Base-by-base conservation (phyloP, 164 flowering plant genomes). In the Berberis thunbergii region DNA sequence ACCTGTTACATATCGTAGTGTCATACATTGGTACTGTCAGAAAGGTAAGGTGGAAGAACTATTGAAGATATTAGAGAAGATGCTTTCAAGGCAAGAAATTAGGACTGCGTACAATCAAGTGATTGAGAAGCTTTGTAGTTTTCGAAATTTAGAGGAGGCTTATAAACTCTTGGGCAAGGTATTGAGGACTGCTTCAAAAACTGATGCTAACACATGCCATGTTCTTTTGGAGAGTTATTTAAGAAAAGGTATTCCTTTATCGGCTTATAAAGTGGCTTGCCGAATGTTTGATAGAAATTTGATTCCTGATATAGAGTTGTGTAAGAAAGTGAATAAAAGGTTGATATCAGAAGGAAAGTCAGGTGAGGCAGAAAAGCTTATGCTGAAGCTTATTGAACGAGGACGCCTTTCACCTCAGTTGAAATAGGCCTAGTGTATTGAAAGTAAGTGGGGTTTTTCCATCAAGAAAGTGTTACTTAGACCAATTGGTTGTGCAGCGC, bases 231-330 rank as follows among this genome's bases (percentile, higher is more conserved):
- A 86, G 70, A 77, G 80, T 69, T 88, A 74, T 73, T 74, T 94
- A 69, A 75, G 57, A 10, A 78, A 81, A 65, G 91, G 84, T 57
- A 60, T 64, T 64, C 79, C 89, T 65, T 54, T 83, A 43, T 70
- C 66, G 13, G 81, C 98, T 38, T 87, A 85, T 69, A 86, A 82
- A 64, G 91, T 94, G 42, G 96, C 95, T 58, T 84, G 86, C 65
- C 72, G 87, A 55, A 94, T 94, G 98, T 94, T 94, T 62, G 68
- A 72, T 40, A 74, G 89, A 49, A 93, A 93, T 71, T 66, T 88
- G 75, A 77, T 87, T 69, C 98, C 96, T 62, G 86, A 93, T 73
- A 57, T 84, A 13, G 82, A 81, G 74, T 60, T 93, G 60, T 93
- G 95, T 80, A 79, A 81, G 75, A 86, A 79, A 70, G 81, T 88